Base-by-base conservation (phyloP, 441 rosid genomes). In the Populus hybrid region DNA sequence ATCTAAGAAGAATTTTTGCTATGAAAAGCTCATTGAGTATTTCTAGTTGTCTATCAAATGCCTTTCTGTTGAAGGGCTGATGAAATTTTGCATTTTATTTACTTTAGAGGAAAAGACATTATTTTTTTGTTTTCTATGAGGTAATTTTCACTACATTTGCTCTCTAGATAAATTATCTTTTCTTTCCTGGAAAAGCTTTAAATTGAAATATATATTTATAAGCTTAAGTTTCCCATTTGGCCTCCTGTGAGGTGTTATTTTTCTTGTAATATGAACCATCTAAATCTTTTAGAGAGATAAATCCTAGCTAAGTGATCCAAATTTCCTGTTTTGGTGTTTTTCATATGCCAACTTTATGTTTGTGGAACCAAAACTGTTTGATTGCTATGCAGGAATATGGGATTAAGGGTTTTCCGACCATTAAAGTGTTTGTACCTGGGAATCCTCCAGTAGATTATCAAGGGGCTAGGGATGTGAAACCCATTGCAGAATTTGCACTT, bases 381-480 rank as follows among this genome's bases (percentile, higher is more conserved):
- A 18, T 75, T 86, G 66, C 78, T 70, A 66, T 79, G 14, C 78
- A 96, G 99, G 98, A 96, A 78, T 96, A 94, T 85, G 99, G 98
- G 69, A 96, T 96, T 32, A 80, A 74, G 76, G 97, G 99, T 70
- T 96, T 94, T 87, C 99, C 99, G 35, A 94, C 98, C 76, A 96
- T 96, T 46, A 96, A 96, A 87, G 93, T 92, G 79, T 96, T 96
- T 83, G 90, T 69, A 67, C 98, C 98, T 78, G 99, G 98, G 77
- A 92, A 88, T 88, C 85, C 98, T 84, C 97, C 98, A 23, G 85
- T 91, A 23, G 98, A 96, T 87, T 96, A 92, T 82, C 94, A 94
- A 84, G 99, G 98, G 84, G 93, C 89, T 69, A 91, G 99, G 87
- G 99, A 96, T 75, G 98, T 87, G 77, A 96, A 96, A 79, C 92